Base-by-base conservation (phyloP, 148 eudicot species). In the Hydrangea macrophylla region DNA sequence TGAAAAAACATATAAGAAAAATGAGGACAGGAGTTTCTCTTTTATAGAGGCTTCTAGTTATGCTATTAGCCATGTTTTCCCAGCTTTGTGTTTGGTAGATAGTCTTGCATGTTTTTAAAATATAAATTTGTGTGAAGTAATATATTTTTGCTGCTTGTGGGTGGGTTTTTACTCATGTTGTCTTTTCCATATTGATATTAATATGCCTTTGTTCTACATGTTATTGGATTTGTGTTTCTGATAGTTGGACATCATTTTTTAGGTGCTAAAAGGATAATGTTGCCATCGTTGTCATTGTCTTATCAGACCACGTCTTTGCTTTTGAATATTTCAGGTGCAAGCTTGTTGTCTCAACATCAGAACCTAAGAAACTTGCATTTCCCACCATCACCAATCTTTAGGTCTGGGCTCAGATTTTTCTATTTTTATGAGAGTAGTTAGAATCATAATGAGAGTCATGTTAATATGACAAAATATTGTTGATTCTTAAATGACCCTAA, bases 331-430 rank as follows among this genome's bases (percentile, higher is more conserved):
- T 58, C 85, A 94, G 98, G 57, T 94, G 88, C 88, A 94, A 94
- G 82, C 85, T 94, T 70, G 86, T 88, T 45, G 91, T 94, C 55
- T 82, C 89, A 42, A 85, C 88, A 42, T 61, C 95, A 10, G 92
- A 90, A 71, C 88, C 92, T 60, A 90, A 73, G 83, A 94, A 88
- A 79, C 80, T 94, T 78, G 86, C 84, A 68, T 80, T 96, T 75
- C 97, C 98, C 13, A 80, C 84, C 62, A 85, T 90, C 37, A 75
- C 88, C 44, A 94, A 90, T 78, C 88, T 94, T 67, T 96, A 94
- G 98, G 98, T 94, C 61, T 35, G 12, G 7, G 65, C 44, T 70
- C 35, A 60, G 31, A 54, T 25, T 25, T 20, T 58, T 61, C 33
- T 23, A 17, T 15, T 18, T 30, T n/a, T n/a, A n/a, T n/a, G n/a